Evolutionary conservation across 179 eudicot species (phyloP).

Genomic region (Silene noctiflora): DNA sequence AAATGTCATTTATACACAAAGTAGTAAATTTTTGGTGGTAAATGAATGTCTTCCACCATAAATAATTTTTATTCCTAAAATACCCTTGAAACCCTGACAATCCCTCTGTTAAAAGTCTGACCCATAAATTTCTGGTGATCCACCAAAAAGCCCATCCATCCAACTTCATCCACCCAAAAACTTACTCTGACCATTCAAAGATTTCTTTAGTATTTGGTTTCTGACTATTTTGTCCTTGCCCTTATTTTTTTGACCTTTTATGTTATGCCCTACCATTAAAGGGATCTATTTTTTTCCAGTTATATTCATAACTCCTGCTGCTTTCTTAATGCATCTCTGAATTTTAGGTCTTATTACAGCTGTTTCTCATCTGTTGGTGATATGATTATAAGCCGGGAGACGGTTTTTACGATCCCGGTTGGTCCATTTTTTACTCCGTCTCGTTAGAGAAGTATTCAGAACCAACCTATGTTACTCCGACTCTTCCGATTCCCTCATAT

Average conservation of each 20-base stretch:
- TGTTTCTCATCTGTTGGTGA: background rate
- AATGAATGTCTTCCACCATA: slow-evolving; percentile 20
- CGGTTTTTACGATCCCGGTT: background rate
- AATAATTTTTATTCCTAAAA: slow-evolving; percentile 14
- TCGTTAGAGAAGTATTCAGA: too few species aligned
- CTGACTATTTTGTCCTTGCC: slow-evolving; percentile 9
- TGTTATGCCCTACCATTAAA: slow-evolving; percentile 13
- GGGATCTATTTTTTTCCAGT: background rate
- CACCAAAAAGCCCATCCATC: background rate
- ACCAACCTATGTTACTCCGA: too few species aligned
- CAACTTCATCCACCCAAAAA: slow-evolving; percentile 17
- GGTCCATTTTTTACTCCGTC: background rate
- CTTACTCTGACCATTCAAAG: slow-evolving; percentile 24
- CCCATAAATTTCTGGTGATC: slow-evolving; percentile 27
- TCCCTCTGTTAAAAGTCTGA: slow-evolving; percentile 24
- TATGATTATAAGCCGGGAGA: background rate
- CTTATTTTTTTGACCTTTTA: background rate
- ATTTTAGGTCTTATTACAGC: slow-evolving; percentile 10
- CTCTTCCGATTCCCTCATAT: too few species aligned
- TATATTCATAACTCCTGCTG: background rate
- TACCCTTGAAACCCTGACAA: slow-evolving; percentile 21
- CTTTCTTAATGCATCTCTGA: slow-evolving; percentile 9
- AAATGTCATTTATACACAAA: slow-evolving; percentile 16
- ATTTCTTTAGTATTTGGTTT: background rate
- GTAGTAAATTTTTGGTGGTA: slow-evolving; percentile 11